Conservation (phyloP, 2,329 filamentous ascomycete genomes). For the Rhinocladiella mackenziei region DNA sequence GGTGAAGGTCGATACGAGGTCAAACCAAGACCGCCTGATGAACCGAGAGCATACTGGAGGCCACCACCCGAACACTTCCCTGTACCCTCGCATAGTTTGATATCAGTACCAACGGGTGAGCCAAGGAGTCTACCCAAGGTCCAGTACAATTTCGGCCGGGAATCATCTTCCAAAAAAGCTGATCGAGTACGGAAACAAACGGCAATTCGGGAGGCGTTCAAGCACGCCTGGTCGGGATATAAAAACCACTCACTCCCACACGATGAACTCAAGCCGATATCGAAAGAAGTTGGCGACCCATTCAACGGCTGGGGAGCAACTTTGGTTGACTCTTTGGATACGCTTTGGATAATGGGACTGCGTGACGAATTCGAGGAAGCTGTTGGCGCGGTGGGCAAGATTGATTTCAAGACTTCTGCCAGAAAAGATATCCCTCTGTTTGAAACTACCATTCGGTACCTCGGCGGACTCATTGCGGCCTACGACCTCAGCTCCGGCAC, state of each 20-base stretch:
- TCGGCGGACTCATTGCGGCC: constrained; percentile 78
- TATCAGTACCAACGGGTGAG: constrained; percentile 67
- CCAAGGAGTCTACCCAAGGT: constrained; percentile 70
- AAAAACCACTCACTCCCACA: constrained; percentile 74
- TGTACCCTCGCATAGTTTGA: constrained; percentile 64
- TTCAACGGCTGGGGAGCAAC: constrained; percentile 93
- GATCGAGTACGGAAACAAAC: constrained; percentile 62
- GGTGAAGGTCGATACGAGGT: constrained; percentile 36
- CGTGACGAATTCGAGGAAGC: constrained; percentile 76
- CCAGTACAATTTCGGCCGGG: constrained; percentile 67
- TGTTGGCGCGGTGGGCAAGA: constrained; percentile 62
- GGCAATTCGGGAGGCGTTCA: constrained; percentile 68
- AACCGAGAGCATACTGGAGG: constrained; percentile 56
- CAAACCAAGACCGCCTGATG: constrained; percentile 22
- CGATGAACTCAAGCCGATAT: constrained; percentile 77
- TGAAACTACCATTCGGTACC: constrained; percentile 85
- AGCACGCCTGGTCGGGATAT: constrained; percentile 79
- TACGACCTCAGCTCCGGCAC: constrained; percentile 74
- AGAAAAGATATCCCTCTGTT: constrained; percentile 77
- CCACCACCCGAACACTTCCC: constrained; percentile 75
- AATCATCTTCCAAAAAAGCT: constrained; percentile 57
- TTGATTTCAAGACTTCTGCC: constrained; percentile 75
- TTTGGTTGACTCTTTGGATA: constrained; percentile 76
- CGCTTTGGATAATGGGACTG: constrained; percentile 81
- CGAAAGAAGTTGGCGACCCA: constrained; percentile 65